Evolutionary conservation across 164 flowering plant species (phyloP).

Genomic region (Nymphaea colorata): DNA sequence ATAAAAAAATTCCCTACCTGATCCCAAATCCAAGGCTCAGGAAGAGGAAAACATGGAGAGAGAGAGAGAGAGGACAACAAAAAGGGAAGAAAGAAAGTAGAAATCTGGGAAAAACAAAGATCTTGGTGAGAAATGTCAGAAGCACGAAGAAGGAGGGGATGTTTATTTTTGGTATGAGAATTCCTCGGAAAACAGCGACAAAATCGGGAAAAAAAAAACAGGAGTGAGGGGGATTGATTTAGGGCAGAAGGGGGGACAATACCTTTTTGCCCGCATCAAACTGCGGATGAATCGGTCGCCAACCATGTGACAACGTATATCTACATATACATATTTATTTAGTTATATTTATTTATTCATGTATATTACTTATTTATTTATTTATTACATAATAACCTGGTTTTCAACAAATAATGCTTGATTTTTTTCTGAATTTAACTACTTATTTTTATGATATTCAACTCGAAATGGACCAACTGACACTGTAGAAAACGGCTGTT

Average conservation of each 20-base stretch:
- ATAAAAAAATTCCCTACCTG: no score
- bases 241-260: neutral
- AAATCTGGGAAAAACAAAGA: neutral
- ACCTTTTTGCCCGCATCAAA: neutral
- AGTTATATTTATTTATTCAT: no score
- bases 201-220: neutral
- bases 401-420: no score
- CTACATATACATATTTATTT: no score
- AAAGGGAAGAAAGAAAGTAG: neutral
- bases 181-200: neutral
- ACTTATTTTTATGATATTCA: no score
- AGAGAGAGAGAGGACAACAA: neutral
- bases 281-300: neutral
- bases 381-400: no score
- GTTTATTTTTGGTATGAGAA: neutral
- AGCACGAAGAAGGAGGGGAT: neutral
- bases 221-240: neutral
- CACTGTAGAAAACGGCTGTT: no score
- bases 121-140: neutral
- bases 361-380: no score
- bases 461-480: no score
- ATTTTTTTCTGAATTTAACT: no score
- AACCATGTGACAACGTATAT: no score
- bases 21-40: neutral
- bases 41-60: neutral